Conservation (phyloP, 2,329 filamentous ascomycete species). For the Phialocephala subalpina region DNA sequence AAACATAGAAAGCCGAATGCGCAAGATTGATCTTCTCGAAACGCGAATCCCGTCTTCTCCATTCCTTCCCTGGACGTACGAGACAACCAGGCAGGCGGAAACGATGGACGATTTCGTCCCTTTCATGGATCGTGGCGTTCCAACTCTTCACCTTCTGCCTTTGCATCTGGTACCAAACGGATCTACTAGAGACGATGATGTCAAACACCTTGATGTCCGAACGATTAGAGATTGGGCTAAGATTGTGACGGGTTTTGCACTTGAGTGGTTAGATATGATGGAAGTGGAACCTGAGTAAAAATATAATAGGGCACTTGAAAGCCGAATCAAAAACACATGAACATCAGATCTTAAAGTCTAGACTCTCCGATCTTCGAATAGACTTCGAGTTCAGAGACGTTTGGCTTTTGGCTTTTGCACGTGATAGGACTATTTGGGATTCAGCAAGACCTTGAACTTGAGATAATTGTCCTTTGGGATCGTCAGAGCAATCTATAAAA, state of each 20-base stretch:
- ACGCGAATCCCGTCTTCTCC: slow-evolving; percentile 58
- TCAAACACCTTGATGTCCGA: slow-evolving; percentile 77
- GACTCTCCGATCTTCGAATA: no score
- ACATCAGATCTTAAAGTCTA: no score
- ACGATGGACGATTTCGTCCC: slow-evolving; percentile 81
- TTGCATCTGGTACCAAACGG: slow-evolving; percentile 79
- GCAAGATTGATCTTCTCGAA: slow-evolving; percentile 70
- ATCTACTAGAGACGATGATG: slow-evolving; percentile 85
- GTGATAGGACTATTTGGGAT: no score
- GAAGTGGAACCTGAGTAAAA: slow-evolving; percentile 28
- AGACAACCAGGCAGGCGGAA: slow-evolving; percentile 58
- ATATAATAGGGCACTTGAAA: no score
- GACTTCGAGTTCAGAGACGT: no score
- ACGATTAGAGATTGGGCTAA: slow-evolving; percentile 86
- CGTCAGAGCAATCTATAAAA: no score
- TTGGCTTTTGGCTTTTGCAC: no score
- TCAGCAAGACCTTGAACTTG: no score
- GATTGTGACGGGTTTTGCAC: slow-evolving; percentile 80
- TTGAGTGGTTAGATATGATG: slow-evolving; percentile 81
- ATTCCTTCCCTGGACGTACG: slow-evolving; percentile 17
- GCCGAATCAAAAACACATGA: no score
- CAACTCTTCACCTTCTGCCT: slow-evolving; percentile 91
- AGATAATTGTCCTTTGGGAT: no score
- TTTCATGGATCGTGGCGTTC: slow-evolving; percentile 83
- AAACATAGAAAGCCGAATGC: slow-evolving; percentile 74